A percentile compares a stretch with the other conserved stretches of the same genome.
These are phyloP conservation scores for Cryptococcus sp. DNA, from an alignment of 1,284 basidiomycete species.

Conservation along the genomic window DNA sequence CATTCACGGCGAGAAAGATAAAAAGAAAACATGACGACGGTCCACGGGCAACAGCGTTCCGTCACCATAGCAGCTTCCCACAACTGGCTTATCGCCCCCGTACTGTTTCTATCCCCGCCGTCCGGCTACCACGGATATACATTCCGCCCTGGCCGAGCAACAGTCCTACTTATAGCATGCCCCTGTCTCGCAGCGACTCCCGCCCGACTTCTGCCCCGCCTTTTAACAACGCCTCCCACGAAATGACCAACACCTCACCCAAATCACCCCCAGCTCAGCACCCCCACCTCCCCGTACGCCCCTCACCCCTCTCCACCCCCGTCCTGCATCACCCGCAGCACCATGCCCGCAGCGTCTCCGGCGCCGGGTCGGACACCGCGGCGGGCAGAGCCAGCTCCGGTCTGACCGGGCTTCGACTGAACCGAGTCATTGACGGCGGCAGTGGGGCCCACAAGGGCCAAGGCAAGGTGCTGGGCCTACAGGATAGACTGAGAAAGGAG, in stretches of 20 bases:
- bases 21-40: too few species aligned
- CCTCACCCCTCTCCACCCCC: conserved; percentile 14
- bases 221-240: background rate
- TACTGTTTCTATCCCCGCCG: too few species aligned
- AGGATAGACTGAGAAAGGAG: conserved; percentile 36
- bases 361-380: conserved; percentile 7
- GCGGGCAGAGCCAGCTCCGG: conserved; percentile 1
- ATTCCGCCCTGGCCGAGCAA: too few species aligned
- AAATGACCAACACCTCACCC: conserved; percentile 2
- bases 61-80: too few species aligned
- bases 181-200: too few species aligned
- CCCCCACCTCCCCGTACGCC: conserved; percentile 5
- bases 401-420: background rate
- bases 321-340: background rate
- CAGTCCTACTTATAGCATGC: too few species aligned
- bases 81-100: too few species aligned
- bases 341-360: conserved; percentile 8
- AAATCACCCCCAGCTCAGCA: conserved; percentile 9
- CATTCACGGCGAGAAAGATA: too few species aligned
- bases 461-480: conserved; percentile 31
- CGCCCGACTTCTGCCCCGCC: background rate
- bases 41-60: too few species aligned
- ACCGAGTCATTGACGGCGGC: background rate
- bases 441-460: conserved; percentile 9
- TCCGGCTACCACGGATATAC: too few species aligned